Evolutionary conservation across 805 yeast genomes (phyloP).

Genomic region (Wickerhamomyces alni): DNA sequence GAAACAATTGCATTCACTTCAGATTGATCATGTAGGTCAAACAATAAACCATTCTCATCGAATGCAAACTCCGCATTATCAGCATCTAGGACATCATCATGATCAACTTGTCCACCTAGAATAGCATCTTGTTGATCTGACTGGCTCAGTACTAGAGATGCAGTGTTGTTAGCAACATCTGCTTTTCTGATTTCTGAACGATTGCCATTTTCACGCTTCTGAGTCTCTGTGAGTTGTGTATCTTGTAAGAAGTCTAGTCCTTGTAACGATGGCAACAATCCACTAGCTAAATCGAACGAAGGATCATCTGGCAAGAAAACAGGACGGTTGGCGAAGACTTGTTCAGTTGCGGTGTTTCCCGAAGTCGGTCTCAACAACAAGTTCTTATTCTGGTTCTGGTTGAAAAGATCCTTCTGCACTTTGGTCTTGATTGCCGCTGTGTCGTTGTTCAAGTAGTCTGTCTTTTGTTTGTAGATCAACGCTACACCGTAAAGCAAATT

Average conservation of each 20-base stretch:
- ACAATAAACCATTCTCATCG: constrained; percentile 21
- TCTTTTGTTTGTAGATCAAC: constrained; percentile 41
- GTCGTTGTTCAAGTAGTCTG: constrained; percentile 34
- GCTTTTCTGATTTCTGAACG: constrained; percentile 9
- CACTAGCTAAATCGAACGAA: constrained; percentile 27
- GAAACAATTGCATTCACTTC: constrained; percentile 1
- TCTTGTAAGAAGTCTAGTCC: constrained; percentile 13
- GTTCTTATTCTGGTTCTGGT: constrained; percentile 2
- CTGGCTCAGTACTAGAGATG: constrained; percentile 1
- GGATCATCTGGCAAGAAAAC: constrained; percentile 32
- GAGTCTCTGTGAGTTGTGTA: not conserved
- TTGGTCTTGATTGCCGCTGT: constrained; percentile 16
- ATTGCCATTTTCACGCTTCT: constrained; percentile 1
- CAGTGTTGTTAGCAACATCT: constrained; percentile 15
- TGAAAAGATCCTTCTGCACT: constrained; percentile 17
- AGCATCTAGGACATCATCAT: constrained; percentile 10
- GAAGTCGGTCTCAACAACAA: constrained; percentile 4
- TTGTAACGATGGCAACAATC: constrained; percentile 22
- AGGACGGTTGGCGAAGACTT: constrained; percentile 1
- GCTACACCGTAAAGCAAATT: constrained; percentile 41
- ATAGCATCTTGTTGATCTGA: not conserved
- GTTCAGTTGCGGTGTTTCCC: too few relatives aligned
- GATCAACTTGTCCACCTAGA: constrained; percentile 1
- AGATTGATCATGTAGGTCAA: constrained; percentile 9
- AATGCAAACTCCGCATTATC: constrained; percentile 20